Conservation (phyloP, 2,329 filamentous ascomycete species). For the Verticillium isaacii region DNA sequence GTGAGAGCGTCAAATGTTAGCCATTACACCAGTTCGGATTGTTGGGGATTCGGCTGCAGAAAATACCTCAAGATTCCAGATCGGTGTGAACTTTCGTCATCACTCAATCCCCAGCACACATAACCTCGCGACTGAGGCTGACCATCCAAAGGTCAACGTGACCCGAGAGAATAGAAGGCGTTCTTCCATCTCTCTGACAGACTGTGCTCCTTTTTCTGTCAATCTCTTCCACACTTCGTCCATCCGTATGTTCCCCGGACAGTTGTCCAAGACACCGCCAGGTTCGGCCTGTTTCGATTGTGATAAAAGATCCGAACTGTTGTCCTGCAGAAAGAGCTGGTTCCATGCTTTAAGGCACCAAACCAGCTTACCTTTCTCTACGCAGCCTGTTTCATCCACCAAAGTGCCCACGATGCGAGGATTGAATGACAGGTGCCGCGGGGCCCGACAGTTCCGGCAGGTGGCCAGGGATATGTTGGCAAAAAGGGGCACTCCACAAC, state of each 20-base stretch:
- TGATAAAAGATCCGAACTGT: background rate
- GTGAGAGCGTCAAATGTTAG: conserved; percentile 5
- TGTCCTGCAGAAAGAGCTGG: conserved; percentile 22
- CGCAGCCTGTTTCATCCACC: conserved; percentile 50
- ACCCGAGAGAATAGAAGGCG: conserved; percentile 45
- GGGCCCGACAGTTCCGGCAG: conserved; percentile 32
- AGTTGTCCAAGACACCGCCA: conserved; percentile 35
- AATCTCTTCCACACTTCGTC: conserved; percentile 23
- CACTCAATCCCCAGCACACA: conserved; percentile 37
- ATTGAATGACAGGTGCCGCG: conserved; percentile 28
- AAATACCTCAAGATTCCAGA: background rate
- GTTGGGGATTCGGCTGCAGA: background rate
- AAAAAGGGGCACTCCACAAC: conserved; percentile 50
- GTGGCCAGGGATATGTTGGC: conserved; percentile 36
- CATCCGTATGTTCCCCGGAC: conserved; percentile 20
- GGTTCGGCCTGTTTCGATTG: background rate
- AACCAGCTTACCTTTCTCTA: conserved; percentile 45
- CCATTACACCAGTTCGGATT: conserved; percentile 4
- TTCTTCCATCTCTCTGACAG: conserved; percentile 44
- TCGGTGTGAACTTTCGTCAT: conserved; percentile 16
- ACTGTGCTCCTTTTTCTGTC: conserved; percentile 25
- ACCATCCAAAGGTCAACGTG: conserved; percentile 52
- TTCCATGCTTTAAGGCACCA: conserved; percentile 49
- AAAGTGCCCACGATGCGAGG: conserved; percentile 33
- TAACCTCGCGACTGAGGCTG: conserved; percentile 29